Percentiles rank a stretch among this genome's conserved stretches.
phyloP scores from a whole-genome alignment of 1,284 basidiomycete genomes.

The Singerocomus inundabilis region DNA sequence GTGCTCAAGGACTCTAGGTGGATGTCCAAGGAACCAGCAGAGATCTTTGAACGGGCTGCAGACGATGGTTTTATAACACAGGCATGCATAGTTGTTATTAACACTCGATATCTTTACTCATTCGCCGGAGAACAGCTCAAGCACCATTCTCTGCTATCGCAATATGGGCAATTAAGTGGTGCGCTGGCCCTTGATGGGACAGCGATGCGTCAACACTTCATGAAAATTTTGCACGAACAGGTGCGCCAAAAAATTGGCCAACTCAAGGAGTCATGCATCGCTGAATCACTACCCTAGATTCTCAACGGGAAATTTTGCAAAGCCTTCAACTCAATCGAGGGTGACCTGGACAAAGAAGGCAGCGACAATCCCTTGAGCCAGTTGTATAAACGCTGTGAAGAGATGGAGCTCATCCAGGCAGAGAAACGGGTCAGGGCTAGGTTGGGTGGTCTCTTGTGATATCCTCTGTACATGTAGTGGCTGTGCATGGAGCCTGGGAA shows the following conservation, averaged over 20 bases:
- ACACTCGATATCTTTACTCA: neutral
- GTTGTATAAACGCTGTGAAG: conserved; percentile 51
- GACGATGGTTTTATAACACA: conserved; percentile 64
- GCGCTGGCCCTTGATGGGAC: conserved; percentile 55
- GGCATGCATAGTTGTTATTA: conserved; percentile 27
- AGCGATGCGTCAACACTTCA: conserved; percentile 50
- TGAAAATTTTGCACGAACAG: conserved; percentile 58
- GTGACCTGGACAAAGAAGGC: conserved; percentile 58
- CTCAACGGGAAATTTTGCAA: conserved; percentile 59
- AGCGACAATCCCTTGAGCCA: conserved; percentile 54
- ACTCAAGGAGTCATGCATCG: neutral
- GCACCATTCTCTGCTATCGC: conserved; percentile 60
- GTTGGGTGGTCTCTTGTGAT: conserved; percentile 43
- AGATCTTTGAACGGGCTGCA: conserved; percentile 65
- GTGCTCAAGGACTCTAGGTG: conserved; percentile 42
- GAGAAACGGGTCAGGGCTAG: conserved; percentile 57
- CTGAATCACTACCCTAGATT: conserved; percentile 36
- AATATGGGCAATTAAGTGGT: conserved; percentile 60
- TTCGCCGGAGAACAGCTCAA: conserved; percentile 44
- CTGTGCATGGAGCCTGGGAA: conserved; percentile 25
- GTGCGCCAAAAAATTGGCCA: conserved; percentile 27
- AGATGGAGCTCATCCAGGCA: conserved; percentile 53
- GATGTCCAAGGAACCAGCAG: conserved; percentile 74
- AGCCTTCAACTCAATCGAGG: conserved; percentile 56
- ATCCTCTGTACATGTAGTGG: conserved; percentile 18